phyloP scores from a whole-genome alignment of 2,329 filamentous ascomycete genomes.

The Coleophoma eucalyptorum region DNA sequence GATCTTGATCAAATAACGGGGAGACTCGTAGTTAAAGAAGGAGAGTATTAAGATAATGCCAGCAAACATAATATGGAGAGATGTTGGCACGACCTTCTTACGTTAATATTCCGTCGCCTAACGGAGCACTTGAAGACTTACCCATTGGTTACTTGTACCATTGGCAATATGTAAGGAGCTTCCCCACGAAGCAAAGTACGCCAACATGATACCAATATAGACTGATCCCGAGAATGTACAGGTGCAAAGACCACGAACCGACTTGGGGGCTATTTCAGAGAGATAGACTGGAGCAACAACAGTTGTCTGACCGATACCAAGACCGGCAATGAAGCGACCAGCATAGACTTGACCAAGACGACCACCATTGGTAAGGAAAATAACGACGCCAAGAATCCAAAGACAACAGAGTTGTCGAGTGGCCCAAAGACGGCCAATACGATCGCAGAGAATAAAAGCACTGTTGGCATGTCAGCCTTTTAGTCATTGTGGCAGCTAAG shows the following conservation, averaged over 20 bases:
- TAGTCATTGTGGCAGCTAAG: neutral
- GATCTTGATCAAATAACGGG: slow-evolving; percentile 64
- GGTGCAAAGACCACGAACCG: slow-evolving; percentile 69
- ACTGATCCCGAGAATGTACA: slow-evolving; percentile 68
- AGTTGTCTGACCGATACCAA: slow-evolving; percentile 61
- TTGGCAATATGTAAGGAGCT: slow-evolving; percentile 44
- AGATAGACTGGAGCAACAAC: slow-evolving; percentile 70
- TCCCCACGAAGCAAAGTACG: slow-evolving; percentile 73
- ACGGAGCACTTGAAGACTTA: slow-evolving; percentile 10
- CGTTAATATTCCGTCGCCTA: slow-evolving; percentile 17
- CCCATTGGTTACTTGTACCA: slow-evolving; percentile 45
- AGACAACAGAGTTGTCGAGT: slow-evolving; percentile 52
- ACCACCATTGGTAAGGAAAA: slow-evolving; percentile 55
- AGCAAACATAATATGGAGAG: slow-evolving; percentile 74
- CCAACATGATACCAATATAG: slow-evolving; percentile 74
- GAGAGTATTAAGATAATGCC: slow-evolving; percentile 67
- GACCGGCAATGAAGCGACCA: slow-evolving; percentile 61
- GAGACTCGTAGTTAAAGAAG: slow-evolving; percentile 66
- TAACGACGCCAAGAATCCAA: slow-evolving; percentile 54
- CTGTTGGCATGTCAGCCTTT: slow-evolving; percentile 27
- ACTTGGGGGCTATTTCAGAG: slow-evolving; percentile 66
- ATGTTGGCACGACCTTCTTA: slow-evolving; percentile 64
- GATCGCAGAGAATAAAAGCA: slow-evolving; percentile 55
- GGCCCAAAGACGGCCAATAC: slow-evolving; percentile 60
- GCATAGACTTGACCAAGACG: slow-evolving; percentile 56